phyloP scores from a whole-genome alignment of 1,139 yeast genomes.

The Saccharomyces hybrid region DNA sequence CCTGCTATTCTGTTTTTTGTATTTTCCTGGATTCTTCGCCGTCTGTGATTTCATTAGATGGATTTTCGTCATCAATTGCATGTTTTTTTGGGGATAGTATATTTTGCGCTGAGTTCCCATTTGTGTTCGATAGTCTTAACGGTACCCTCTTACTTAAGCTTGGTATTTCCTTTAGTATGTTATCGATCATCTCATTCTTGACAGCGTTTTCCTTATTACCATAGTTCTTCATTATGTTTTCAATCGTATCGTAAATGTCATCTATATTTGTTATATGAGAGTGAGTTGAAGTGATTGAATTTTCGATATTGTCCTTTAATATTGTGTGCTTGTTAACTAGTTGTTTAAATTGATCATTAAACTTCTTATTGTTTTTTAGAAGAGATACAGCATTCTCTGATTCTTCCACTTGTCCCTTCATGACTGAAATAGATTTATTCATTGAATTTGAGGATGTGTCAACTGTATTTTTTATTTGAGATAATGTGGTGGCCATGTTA shows the following conservation, averaged over 20 bases:
- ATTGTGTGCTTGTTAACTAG: slow-evolving; percentile 10
- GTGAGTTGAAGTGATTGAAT: not conserved
- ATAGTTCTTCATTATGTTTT: not conserved
- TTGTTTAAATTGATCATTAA: slow-evolving; percentile 14
- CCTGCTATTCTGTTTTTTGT: not conserved
- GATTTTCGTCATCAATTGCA: not conserved
- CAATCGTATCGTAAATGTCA: not conserved
- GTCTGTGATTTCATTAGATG: not conserved
- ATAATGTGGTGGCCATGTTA: not conserved
- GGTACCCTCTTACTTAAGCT: not conserved
- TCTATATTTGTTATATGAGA: not conserved
- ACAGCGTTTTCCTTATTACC: not conserved
- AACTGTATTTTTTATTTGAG: not conserved
- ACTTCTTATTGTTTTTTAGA: slow-evolving; percentile 9
- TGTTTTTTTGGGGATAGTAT: not conserved
- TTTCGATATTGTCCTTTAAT: not conserved
- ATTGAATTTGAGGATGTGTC: slow-evolving; percentile 6
- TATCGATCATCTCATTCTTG: not conserved
- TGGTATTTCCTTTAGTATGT: not conserved
- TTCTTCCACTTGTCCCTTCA: slow-evolving; percentile 14
- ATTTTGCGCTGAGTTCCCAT: not conserved
- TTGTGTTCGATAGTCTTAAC: not conserved
- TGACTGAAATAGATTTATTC: slow-evolving; percentile 14
- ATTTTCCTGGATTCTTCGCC: not conserved
- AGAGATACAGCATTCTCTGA: slow-evolving; percentile 10